A percentile compares a stretch with the other conserved stretches of the same genome.
Conservation (phyloP, 139 green algal species). For the Volvox africanus region DNA sequence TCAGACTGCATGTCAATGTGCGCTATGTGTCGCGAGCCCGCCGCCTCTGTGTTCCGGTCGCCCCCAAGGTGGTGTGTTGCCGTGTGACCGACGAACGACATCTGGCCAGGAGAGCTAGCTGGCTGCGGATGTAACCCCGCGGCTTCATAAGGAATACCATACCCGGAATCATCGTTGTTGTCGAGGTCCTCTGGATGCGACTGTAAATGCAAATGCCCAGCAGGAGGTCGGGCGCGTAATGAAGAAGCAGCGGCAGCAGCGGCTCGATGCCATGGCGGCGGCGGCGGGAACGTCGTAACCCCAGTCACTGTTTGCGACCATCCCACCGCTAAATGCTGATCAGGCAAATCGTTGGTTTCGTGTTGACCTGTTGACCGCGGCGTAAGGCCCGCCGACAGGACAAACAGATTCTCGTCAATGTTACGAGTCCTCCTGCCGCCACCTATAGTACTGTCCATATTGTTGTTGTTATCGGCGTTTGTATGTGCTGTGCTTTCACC, state of each 20-base stretch:
- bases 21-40: background rate
- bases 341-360: slow-evolving; percentile 28
- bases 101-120: background rate
- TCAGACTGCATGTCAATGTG: slow-evolving; percentile 28
- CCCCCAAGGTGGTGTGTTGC: background rate
- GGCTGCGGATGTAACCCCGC: background rate
- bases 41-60: background rate
- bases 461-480: background rate
- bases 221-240: too few relatives aligned
- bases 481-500: background rate
- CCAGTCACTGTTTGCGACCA: background rate
- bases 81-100: background rate
- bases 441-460: background rate
- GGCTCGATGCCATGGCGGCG: background rate
- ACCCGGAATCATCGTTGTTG: too few relatives aligned
- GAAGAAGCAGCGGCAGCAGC: background rate
- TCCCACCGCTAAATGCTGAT: slow-evolving; percentile 8
- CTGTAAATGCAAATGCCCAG: background rate
- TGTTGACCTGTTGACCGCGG: slow-evolving; percentile 9
- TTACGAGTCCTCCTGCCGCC: background rate
- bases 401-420: background rate
- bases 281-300: background rate
- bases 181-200: too few relatives aligned
- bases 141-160: too few relatives aligned
- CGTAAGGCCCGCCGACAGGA: background rate